Evolutionary conservation across 345 rosid genomes (phyloP).

Genomic region (Aquilaria sinensis): DNA sequence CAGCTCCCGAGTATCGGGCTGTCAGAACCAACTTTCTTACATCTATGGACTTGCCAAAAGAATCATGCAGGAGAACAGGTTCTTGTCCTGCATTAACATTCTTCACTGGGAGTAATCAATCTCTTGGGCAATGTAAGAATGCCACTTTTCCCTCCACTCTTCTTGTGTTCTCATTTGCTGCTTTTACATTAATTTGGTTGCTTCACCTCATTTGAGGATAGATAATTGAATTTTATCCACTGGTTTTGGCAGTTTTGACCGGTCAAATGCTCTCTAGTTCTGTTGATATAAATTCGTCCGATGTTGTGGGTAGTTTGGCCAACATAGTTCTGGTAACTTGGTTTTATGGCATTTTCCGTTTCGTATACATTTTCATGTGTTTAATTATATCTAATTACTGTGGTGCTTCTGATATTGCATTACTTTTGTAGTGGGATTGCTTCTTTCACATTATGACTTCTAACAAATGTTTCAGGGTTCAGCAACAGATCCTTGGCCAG

Average conservation of each 20-base stretch:
- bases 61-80: conserved; percentile 60
- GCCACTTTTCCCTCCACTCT: not conserved
- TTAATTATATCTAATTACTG: not conserved
- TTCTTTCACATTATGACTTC: conserved; percentile 13
- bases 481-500: conserved; percentile 18
- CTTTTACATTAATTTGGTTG: conserved; percentile 9
- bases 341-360: conserved; percentile 5
- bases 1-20: conserved; percentile 55
- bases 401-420: not conserved
- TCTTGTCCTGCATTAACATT: conserved; percentile 70
- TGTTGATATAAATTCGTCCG: conserved; percentile 30
- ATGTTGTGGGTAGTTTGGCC: conserved; percentile 30
- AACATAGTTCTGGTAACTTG: conserved; percentile 43
- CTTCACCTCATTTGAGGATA: not conserved
- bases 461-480: conserved; percentile 60
- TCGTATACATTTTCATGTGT: not conserved
- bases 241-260: conserved; percentile 39
- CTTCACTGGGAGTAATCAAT: conserved; percentile 56
- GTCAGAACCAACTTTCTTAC: conserved; percentile 35
- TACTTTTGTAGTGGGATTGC: conserved; percentile 7
- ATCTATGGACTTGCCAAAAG: conserved; percentile 39
- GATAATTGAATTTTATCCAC: conserved; percentile 5
- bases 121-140: conserved; percentile 58
- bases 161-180: not conserved
- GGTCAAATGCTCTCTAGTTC: conserved; percentile 44